Percentiles rank a stretch among this genome's conserved stretches.
phyloP scores from a whole-genome alignment of 1,284 basidiomycete species.

The Mixia osmundae region DNA sequence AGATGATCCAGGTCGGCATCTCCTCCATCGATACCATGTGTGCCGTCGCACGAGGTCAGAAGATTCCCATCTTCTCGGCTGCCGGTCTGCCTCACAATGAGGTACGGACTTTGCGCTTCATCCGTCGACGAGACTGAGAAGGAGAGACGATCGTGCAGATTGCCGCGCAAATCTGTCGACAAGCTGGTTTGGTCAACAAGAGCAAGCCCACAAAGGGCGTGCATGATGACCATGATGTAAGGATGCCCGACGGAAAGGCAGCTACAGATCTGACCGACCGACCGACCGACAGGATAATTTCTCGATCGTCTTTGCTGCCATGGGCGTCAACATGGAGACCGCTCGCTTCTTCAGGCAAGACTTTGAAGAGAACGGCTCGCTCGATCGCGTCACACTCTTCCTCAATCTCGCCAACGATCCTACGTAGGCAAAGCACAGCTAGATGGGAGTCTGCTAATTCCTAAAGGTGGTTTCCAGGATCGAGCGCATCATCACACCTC shows the following conservation, averaged over 20 bases:
- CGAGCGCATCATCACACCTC: constrained; percentile 98
- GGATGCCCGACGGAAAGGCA: too few species aligned
- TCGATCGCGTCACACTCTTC: constrained; percentile 95
- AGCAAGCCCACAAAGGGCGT: constrained; percentile 74
- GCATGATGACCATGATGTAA: constrained; percentile 96
- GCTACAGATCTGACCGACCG: too few species aligned
- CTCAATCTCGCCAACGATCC: constrained; percentile 98
- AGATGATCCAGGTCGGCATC: constrained; percentile 99
- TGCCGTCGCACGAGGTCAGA: constrained; percentile 97
- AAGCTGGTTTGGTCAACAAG: constrained; percentile 80
- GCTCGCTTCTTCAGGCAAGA: constrained; percentile 99
- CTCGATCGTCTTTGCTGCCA: constrained; percentile 96
- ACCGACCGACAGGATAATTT: too few species aligned
- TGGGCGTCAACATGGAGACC: constrained; percentile 99
- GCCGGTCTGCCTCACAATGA: constrained; percentile 98
- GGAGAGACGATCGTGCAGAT: constrained; percentile 33
- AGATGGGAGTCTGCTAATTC: too few species aligned
- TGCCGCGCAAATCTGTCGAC: constrained; percentile 98
- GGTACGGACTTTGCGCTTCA: constrained; percentile 28
- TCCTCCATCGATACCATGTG: constrained; percentile 96
- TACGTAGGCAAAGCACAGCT: constrained; percentile 30
- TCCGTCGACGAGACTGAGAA: not conserved
- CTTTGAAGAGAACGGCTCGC: constrained; percentile 94
- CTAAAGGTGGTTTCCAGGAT: constrained; percentile 30
- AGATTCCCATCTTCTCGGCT: constrained; percentile 99